Conservation (phyloP, 257 asterid species). For the Mitragyna speciosa region DNA sequence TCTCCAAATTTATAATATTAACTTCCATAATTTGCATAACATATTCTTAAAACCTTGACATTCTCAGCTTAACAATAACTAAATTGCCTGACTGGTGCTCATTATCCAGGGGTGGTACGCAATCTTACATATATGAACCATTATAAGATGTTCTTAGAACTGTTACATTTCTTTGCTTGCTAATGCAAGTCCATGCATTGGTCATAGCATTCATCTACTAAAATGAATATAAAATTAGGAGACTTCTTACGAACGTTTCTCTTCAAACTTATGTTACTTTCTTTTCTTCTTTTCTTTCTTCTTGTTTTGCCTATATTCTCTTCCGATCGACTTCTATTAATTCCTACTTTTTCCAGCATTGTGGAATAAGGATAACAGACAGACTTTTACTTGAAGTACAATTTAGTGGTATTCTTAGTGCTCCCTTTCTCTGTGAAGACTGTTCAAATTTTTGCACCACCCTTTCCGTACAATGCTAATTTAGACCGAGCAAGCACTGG, state of each 20-base stretch:
- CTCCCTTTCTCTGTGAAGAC: neutral
- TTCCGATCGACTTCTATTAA: neutral
- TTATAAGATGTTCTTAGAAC: too few species aligned
- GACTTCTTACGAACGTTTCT: neutral
- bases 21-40: neutral
- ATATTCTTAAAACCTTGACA: neutral
- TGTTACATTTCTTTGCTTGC: neutral
- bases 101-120: neutral
- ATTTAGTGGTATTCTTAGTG: neutral
- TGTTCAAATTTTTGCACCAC: neutral
- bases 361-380: neutral
- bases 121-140: neutral
- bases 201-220: too few species aligned
- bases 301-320: neutral
- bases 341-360: neutral
- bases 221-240: neutral
- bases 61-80: neutral
- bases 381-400: neutral
- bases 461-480: neutral
- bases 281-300: neutral
- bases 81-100: neutral
- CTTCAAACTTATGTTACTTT: neutral
- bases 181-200: too few species aligned
- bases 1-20: neutral
- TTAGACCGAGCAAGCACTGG: neutral